Evolutionary conservation across 2,329 filamentous ascomycete genomes (phyloP).

Genomic region (Aureobasidium sp.): DNA sequence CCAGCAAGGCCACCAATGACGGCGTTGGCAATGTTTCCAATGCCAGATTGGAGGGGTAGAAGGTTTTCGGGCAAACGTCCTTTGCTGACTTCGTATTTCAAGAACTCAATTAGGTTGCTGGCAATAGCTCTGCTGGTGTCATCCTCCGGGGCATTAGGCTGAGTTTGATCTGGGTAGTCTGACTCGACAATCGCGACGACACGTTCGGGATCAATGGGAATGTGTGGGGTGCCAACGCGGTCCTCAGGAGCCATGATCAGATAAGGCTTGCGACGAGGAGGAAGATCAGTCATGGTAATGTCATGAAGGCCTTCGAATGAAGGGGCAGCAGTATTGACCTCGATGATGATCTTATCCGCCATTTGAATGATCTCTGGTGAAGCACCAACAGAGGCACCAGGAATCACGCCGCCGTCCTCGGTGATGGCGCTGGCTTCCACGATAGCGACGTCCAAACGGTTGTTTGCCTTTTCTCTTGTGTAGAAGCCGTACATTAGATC

Average conservation of each 20-base stretch:
- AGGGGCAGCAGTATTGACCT: constrained; percentile 81
- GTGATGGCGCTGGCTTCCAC: constrained; percentile 78
- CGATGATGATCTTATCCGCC: constrained; percentile 89
- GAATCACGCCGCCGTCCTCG: constrained; percentile 81
- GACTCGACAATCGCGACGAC: constrained; percentile 80
- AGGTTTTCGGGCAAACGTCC: constrained; percentile 71
- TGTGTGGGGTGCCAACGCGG: constrained; percentile 73
- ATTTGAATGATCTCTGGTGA: constrained; percentile 82
- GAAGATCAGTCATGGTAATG: constrained; percentile 81
- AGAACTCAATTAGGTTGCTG: constrained; percentile 70
- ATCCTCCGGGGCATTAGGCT: constrained; percentile 70
- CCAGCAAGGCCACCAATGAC: constrained; percentile 76
- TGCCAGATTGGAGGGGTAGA: constrained; percentile 77
- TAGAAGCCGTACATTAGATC: constrained; percentile 74
- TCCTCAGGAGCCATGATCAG: constrained; percentile 80
- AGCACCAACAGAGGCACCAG: constrained; percentile 77
- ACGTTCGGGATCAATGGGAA: constrained; percentile 77
- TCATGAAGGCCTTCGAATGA: constrained; percentile 85
- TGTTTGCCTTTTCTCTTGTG: constrained; percentile 68
- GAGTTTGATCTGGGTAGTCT: constrained; percentile 71
- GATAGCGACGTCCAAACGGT: constrained; percentile 73
- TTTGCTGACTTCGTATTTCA: constrained; percentile 76
- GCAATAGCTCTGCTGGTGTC: constrained; percentile 67
- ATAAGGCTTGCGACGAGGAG: constrained; percentile 75
- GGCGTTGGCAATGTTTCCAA: constrained; percentile 89